Evolutionary conservation across 2,329 filamentous ascomycete species (phyloP).

Genomic region (Davidsoniella virescens): DNA sequence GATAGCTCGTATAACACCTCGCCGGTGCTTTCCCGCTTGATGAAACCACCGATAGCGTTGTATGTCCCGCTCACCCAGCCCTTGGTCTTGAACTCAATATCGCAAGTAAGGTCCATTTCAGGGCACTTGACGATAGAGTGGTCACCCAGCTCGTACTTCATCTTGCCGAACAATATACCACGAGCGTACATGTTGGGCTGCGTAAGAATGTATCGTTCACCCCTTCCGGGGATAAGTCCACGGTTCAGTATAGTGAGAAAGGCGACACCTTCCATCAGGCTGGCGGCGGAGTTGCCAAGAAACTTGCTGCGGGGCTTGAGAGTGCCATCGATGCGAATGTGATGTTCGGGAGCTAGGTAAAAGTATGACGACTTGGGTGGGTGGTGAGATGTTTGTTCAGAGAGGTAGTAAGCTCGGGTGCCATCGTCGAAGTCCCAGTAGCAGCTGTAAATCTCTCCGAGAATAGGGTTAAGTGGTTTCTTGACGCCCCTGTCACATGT

Average conservation of each 20-base stretch:
- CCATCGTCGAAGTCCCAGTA: slow-evolving; percentile 85
- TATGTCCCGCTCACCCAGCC: slow-evolving; percentile 94
- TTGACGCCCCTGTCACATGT: slow-evolving; percentile 61
- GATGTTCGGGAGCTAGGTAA: slow-evolving; percentile 86
- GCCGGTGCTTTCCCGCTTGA: slow-evolving; percentile 75
- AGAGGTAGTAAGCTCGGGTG: slow-evolving; percentile 84
- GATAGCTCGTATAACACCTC: slow-evolving; percentile 83
- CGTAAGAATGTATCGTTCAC: slow-evolving; percentile 83
- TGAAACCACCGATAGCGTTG: slow-evolving; percentile 82
- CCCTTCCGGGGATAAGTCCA: slow-evolving; percentile 44
- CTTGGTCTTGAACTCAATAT: slow-evolving; percentile 97
- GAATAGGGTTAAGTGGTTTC: slow-evolving; percentile 91
- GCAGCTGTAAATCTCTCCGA: slow-evolving; percentile 87
- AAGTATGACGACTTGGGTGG: slow-evolving; percentile 98
- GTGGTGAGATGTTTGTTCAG: slow-evolving; percentile 95
- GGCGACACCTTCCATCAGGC: slow-evolving; percentile 94
- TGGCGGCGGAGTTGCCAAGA: slow-evolving; percentile 89
- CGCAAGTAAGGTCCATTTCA: slow-evolving; percentile 69
- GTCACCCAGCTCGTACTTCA: slow-evolving; percentile 98
- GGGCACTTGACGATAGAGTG: slow-evolving; percentile 87
- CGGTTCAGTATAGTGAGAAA: slow-evolving; percentile 70
- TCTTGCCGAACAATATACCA: slow-evolving; percentile 93
- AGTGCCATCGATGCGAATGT: slow-evolving; percentile 89
- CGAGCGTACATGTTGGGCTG: slow-evolving; percentile 99
- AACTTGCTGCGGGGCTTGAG: slow-evolving; percentile 92